Evolutionary conservation across 257 asterid species (phyloP).

Genomic region (Nicotiana tabacum): DNA sequence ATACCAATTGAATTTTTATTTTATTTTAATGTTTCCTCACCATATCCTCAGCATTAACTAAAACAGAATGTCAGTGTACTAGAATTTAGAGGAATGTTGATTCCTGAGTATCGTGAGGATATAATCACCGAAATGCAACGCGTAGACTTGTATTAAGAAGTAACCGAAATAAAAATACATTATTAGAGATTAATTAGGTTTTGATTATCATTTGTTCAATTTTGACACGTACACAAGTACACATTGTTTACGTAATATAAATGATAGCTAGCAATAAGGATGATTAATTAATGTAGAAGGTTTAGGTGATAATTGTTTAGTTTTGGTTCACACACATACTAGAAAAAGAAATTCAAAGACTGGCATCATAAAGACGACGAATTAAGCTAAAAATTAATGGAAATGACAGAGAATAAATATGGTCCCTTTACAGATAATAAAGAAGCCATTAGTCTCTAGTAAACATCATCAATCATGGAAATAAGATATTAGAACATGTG

Average conservation of each 20-base stretch:
- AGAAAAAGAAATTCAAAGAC: not conserved
- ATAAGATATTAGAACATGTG: not conserved
- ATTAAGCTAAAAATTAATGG: not conserved
- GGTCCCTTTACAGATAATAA: not conserved
- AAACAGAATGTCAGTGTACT: not conserved
- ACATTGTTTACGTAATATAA: no score
- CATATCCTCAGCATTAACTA: not conserved
- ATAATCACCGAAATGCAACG: not conserved
- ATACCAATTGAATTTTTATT: not conserved
- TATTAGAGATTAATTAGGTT: not conserved
- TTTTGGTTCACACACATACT: not conserved
- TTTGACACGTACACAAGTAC: not conserved
- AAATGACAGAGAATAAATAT: not conserved
- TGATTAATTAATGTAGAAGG: not conserved
- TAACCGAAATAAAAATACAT: not conserved
- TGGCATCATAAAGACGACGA: not conserved
- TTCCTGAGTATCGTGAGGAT: not conserved
- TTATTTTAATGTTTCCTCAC: not conserved
- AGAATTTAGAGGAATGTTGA: not conserved
- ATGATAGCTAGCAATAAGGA: not conserved
- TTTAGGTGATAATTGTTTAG: not conserved
- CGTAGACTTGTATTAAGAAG: not conserved
- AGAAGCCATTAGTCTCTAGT: not conserved
- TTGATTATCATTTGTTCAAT: not conserved
- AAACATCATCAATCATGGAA: constrained; percentile 2